These are phyloP conservation scores for Moesziomyces antarcticus DNA, from an alignment of 1,284 basidiomycete species.

Conservation along the genomic window DNA sequence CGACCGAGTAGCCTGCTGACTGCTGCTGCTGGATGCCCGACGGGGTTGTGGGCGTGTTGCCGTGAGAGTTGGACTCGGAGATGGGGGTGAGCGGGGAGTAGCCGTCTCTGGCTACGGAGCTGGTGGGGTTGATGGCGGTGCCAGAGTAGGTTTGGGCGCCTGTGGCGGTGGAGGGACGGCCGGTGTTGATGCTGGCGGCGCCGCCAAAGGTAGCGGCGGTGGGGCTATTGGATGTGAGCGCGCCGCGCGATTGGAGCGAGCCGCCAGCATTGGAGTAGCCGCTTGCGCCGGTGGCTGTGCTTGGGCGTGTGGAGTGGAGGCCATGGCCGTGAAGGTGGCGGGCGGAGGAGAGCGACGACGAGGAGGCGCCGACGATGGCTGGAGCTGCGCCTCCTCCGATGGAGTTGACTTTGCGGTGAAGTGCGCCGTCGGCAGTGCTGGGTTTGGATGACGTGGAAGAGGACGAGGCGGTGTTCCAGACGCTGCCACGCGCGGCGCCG, in stretches of 20 bases:
- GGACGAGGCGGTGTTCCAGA: slow-evolving; percentile 24
- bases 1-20: slow-evolving; percentile 54
- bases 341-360: slow-evolving; percentile 11
- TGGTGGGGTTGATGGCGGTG: slow-evolving; percentile 4
- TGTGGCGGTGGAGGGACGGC: slow-evolving; percentile 46
- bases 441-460: slow-evolving; percentile 25
- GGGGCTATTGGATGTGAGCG: slow-evolving; percentile 29
- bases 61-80: slow-evolving; percentile 43
- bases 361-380: slow-evolving; percentile 22
- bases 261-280: slow-evolving; percentile 16
- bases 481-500: slow-evolving; percentile 30
- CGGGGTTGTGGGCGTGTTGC: slow-evolving; percentile 42
- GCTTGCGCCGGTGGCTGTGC: slow-evolving; percentile 54
- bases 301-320: slow-evolving; percentile 35
- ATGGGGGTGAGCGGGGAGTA: slow-evolving; percentile 53
- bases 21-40: slow-evolving; percentile 37
- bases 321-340: slow-evolving; percentile 18
- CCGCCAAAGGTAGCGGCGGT: slow-evolving; percentile 32
- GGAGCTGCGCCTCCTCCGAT: slow-evolving; percentile 34
- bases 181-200: slow-evolving; percentile 3
- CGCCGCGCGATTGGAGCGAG: slow-evolving; percentile 9
- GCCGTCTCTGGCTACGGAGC: slow-evolving; percentile 9
- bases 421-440: slow-evolving; percentile 19
- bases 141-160: slow-evolving; percentile 29
- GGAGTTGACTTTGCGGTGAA: slow-evolving; percentile 55